Conservation (phyloP, 306 rosid genomes). For the Casuarina glauca region DNA sequence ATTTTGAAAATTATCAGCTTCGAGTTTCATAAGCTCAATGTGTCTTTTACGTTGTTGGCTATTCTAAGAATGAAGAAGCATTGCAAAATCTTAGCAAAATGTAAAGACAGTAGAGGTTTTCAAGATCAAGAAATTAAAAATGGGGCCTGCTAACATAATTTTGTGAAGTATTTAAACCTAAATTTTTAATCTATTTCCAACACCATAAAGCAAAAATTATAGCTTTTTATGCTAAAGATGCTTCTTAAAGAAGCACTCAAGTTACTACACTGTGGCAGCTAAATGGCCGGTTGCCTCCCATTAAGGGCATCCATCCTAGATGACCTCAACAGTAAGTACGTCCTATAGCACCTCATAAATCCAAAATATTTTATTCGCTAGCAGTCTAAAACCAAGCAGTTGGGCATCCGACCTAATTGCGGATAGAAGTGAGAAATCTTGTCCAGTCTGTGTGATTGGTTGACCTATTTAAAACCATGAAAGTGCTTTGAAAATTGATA, state of each 20-base stretch:
- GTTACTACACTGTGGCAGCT: not conserved
- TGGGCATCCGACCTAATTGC: not conserved
- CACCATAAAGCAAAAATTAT: conserved; percentile 1
- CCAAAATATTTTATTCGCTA: not conserved
- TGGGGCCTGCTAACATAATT: no score
- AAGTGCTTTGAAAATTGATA: not conserved
- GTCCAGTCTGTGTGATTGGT: not conserved
- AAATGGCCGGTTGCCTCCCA: not conserved
- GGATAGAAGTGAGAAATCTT: not conserved
- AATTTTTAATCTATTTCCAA: not conserved
- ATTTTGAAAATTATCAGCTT: not conserved
- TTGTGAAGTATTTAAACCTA: not conserved
- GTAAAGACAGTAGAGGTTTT: not conserved
- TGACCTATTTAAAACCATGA: not conserved
- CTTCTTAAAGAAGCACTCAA: not conserved
- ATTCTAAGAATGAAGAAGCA: not conserved
- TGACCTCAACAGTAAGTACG: not conserved
- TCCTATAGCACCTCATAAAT: not conserved
- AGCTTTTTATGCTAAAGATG: not conserved
- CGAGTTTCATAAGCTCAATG: not conserved
- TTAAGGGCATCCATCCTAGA: not conserved
- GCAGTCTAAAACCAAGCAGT: not conserved
- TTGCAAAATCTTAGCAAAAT: not conserved
- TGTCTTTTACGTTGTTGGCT: not conserved
- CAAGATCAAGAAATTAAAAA: not conserved